These are phyloP conservation scores for Calonectria ilicicola DNA, from an alignment of 2,329 filamentous ascomycete genomes.

Conservation along the genomic window DNA sequence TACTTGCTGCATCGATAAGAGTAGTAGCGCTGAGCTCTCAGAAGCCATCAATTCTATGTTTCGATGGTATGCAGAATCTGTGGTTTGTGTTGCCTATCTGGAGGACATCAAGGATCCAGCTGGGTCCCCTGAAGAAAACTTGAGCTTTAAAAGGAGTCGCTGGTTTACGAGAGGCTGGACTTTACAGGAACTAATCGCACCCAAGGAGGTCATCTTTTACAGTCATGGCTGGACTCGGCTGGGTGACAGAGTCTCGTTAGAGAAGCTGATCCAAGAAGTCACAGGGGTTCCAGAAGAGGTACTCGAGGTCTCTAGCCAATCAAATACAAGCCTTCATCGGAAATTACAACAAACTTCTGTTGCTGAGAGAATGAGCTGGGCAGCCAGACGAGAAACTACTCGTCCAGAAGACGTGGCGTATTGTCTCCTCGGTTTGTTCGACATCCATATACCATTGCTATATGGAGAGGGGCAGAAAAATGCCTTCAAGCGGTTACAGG, in stretches of 20 bases:
- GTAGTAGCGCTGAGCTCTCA: slow-evolving; percentile 46
- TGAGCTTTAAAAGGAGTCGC: slow-evolving; percentile 25
- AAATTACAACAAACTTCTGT: slow-evolving; percentile 32
- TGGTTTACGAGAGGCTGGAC: slow-evolving; percentile 47
- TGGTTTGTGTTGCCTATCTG: slow-evolving; percentile 42
- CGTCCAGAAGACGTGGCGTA: slow-evolving; percentile 47
- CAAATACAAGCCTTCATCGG: slow-evolving; percentile 12
- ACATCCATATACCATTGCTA: slow-evolving; percentile 49
- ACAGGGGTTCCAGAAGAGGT: slow-evolving; percentile 36
- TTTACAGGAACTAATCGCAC: slow-evolving; percentile 46
- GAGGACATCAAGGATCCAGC: slow-evolving; percentile 30
- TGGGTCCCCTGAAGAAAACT: slow-evolving; percentile 6
- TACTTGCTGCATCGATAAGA: slow-evolving; percentile 49
- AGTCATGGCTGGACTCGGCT: slow-evolving; percentile 35
- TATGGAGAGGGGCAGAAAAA: slow-evolving; percentile 47
- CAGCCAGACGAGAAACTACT: slow-evolving; percentile 43
- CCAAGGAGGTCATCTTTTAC: slow-evolving; percentile 41
- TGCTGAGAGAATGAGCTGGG: slow-evolving; percentile 48
- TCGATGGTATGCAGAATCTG: slow-evolving; percentile 45
- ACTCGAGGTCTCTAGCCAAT: slow-evolving; percentile 27
- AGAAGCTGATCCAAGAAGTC: slow-evolving; percentile 25
- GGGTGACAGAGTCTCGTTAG: slow-evolving; percentile 33
- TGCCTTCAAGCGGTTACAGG: slow-evolving; percentile 43
- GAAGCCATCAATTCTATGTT: slow-evolving; percentile 50
- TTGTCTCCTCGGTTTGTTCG: slow-evolving; percentile 48